phyloP scores from a whole-genome alignment of 2,329 filamentous ascomycete genomes.

The Aureobasidium sp. region DNA sequence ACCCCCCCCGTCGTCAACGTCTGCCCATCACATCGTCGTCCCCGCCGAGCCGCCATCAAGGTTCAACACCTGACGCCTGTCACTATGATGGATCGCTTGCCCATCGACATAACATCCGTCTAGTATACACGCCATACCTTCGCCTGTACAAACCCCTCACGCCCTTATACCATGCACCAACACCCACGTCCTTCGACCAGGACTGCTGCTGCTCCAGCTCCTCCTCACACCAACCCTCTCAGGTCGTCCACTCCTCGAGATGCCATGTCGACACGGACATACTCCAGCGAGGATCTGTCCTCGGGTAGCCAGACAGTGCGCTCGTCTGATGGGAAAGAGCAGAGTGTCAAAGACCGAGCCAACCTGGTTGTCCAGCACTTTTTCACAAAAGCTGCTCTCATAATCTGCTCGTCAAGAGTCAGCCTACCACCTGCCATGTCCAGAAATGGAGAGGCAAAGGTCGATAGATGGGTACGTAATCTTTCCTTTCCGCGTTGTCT shows the following conservation, averaged over 20 bases:
- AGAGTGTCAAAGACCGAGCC: conserved; percentile 60
- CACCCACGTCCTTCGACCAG: conserved; percentile 70
- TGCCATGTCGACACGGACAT: conserved; percentile 42
- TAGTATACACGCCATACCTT: conserved; percentile 8
- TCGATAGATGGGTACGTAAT: conserved; percentile 77
- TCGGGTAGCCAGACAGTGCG: conserved; percentile 23
- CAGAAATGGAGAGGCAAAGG: conserved; percentile 55
- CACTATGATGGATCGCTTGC: conserved; percentile 16
- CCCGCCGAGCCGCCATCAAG: conserved; percentile 12
- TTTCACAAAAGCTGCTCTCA: conserved; percentile 76
- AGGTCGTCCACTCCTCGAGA: conserved; percentile 70
- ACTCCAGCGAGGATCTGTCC: conserved; percentile 35
- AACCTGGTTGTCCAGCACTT: conserved; percentile 97
- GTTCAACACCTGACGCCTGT: conserved; percentile 14
- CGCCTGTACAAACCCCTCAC: background rate
- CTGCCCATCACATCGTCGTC: background rate
- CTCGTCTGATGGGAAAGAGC: conserved; percentile 30
- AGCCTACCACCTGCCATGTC: conserved; percentile 54
- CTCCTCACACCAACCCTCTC: conserved; percentile 63
- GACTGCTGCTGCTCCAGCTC: conserved; percentile 65
- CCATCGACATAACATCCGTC: background rate
- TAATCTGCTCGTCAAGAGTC: conserved; percentile 75
- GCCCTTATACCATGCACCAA: conserved; percentile 67
- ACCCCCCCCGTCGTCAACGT: background rate
- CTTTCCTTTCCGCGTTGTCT: background rate